Conservation (phyloP, 371 early-diverging fungal genomes). For the Capillidium heterosporum region DNA sequence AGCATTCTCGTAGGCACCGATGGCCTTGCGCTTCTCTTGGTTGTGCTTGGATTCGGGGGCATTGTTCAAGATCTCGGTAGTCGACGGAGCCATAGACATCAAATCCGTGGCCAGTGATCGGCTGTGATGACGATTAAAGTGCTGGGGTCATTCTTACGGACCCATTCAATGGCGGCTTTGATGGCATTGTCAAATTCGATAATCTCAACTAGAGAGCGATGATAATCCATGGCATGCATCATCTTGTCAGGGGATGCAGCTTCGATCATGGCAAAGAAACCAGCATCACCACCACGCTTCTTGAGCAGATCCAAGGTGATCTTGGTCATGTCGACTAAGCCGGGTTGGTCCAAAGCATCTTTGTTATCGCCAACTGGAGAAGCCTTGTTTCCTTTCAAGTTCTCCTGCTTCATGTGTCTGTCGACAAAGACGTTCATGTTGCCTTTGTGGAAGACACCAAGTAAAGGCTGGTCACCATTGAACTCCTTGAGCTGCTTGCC, state of each 20-base stretch:
- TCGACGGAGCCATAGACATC: conserved; percentile 59
- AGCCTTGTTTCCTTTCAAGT: conserved; percentile 23
- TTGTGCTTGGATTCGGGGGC: conserved; percentile 11
- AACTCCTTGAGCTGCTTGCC: conserved; percentile 26
- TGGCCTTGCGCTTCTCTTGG: conserved; percentile 30
- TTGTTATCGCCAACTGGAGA: conserved; percentile 27
- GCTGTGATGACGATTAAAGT: conserved; percentile 53
- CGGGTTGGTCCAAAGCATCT: conserved; percentile 43
- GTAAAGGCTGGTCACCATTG: conserved; percentile 30
- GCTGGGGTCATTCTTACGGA: conserved; percentile 31
- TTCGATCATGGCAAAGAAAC: conserved; percentile 59
- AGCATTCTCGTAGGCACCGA: conserved; percentile 40
- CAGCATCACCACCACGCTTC: conserved; percentile 40
- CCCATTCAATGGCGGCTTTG: conserved; percentile 35
- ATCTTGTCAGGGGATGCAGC: conserved; percentile 55
- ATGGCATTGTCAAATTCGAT: conserved; percentile 52
- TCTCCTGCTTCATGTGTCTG: conserved; percentile 34
- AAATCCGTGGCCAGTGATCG: conserved; percentile 50
- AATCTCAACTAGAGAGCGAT: conserved; percentile 46
- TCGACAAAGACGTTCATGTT: conserved; percentile 55
- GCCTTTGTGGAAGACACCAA: conserved; percentile 43
- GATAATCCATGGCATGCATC: conserved; percentile 48
- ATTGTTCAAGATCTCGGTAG: conserved; percentile 17
- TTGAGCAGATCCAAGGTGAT: conserved; percentile 38
- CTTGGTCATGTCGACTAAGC: conserved; percentile 42